Base-by-base conservation (phyloP, 805 yeast species). In the Hanseniaspora hatyaiensis region DNA sequence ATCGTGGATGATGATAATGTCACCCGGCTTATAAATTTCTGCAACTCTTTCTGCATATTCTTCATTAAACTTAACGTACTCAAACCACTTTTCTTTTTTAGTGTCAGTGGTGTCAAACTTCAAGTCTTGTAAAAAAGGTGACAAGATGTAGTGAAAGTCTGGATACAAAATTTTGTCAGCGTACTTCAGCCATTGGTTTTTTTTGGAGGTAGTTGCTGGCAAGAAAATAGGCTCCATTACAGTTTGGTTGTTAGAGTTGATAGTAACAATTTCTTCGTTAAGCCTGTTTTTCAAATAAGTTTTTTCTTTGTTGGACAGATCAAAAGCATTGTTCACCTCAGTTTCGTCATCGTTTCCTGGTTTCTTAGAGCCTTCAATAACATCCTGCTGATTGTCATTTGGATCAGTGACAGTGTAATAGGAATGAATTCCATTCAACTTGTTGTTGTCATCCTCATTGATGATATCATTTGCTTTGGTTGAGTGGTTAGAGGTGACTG, bases 161-260 rank as follows among this genome's bases (percentile, higher is more conserved):
- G 96, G 96, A 97, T 98, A 92, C 24, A 92, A 67, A 18, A 80
- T 80, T 56, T 82, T 77, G 60, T 89, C 97, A 1, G 96, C 94
- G 59, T 85, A 89, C 54, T 72, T 72, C 54, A 96, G 73, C 95
- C 96, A 89, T 61, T 83, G 94, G 63, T 82, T 82, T 52, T 79
- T 74, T 52, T 92, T 74, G 18, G 49, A 37, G 6, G 49, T 45
- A 3, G 49, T 45, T 4, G 42, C 30, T 48, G 82, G 68, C 29
- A 89, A 67, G 95, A 96, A 88, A 46, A 89, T 82, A 0, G 97
- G 96, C 58, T 82, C 92, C 40, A 84, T 69, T 47, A 73, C 67
- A 13, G 72, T 68, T 22, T 77, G 64, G 16, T 67, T 63, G 54
- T 71, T 71, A 15, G 71, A 72, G 26, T 56, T 56, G 12, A 72